phyloP scores from a whole-genome alignment of 2,329 filamentous ascomycete genomes.

The Colletotrichum tofieldiae region DNA sequence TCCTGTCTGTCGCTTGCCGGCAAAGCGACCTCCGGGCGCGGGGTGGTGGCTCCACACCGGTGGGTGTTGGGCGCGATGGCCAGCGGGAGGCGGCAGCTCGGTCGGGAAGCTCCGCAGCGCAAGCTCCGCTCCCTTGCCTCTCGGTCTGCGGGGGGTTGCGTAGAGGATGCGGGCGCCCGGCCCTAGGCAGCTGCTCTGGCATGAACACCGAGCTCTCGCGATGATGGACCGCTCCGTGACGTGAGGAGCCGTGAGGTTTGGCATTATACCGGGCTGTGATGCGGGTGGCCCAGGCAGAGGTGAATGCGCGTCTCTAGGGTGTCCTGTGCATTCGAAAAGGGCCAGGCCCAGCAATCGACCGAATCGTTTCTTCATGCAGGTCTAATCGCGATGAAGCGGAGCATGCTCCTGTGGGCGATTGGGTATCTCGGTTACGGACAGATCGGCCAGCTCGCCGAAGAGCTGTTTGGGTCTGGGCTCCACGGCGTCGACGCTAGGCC shows the following conservation, averaged over 20 bases:
- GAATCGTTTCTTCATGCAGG: conserved; percentile 18
- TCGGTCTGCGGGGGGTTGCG: conserved; percentile 6
- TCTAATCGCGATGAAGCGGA: conserved; percentile 21
- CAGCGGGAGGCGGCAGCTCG: conserved; percentile 14
- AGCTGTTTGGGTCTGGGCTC: not conserved
- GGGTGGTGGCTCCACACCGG: conserved; percentile 22
- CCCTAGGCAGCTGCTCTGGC: not conserved
- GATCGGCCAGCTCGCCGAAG: conserved; percentile 8
- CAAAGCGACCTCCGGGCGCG: conserved; percentile 21
- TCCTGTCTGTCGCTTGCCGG: conserved; percentile 23
- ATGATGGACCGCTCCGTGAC: not conserved
- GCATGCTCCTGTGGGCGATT: conserved; percentile 1
- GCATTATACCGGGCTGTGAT: not conserved
- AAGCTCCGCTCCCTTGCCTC: conserved; percentile 11
- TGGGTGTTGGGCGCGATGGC: conserved; percentile 14
- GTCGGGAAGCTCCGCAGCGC: not conserved
- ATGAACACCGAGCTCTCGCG: not conserved
- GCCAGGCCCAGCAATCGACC: not conserved
- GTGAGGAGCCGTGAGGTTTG: conserved; percentile 9
- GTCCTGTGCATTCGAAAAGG: not conserved
- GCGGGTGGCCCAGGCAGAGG: not conserved
- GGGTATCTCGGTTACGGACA: conserved; percentile 13
- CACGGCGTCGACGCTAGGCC: not conserved
- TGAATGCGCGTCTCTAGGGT: not conserved
- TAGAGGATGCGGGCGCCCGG: not conserved